Evolutionary conservation across 352 stramenopile genomes (phyloP).

Genomic region (Globisporangium lucens): DNA sequence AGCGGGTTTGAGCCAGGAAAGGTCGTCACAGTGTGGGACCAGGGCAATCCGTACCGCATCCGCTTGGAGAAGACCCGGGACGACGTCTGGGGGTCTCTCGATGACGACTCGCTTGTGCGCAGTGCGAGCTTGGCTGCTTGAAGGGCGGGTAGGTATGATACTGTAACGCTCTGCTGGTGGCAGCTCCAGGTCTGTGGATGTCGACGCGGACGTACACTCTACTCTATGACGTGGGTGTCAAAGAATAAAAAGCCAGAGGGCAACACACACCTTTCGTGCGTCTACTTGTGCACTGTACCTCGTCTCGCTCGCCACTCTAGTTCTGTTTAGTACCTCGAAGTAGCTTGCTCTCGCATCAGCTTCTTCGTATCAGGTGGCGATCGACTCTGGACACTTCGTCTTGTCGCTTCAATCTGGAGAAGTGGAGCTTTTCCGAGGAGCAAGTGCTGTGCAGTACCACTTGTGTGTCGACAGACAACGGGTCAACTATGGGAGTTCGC

Average conservation of each 20-base stretch:
- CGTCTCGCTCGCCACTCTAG: neutral
- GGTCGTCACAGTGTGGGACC: constrained; percentile 46
- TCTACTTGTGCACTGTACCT: neutral
- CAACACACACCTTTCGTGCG: neutral
- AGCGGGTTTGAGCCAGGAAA: constrained; percentile 35
- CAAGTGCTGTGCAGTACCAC: neutral
- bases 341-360: neutral
- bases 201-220: no score
- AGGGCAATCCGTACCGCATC: constrained; percentile 50
- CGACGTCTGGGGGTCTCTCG: constrained; percentile 44
- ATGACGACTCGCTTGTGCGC: constrained; percentile 35
- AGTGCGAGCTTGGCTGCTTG: neutral
- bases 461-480: neutral
- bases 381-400: neutral
- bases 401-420: neutral
- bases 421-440: neutral
- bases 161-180: neutral
- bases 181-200: neutral
- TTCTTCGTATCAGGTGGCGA: neutral
- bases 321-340: no score
- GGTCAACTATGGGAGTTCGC: no score
- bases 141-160: neutral
- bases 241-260: neutral
- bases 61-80: constrained; percentile 29
- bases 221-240: neutral